Percentiles rank a stretch among this genome's conserved stretches.
These are phyloP conservation scores for Astrothelium subdiscretum DNA, from an alignment of 495 filamentous ascomycete genomes.

Conservation along the genomic window DNA sequence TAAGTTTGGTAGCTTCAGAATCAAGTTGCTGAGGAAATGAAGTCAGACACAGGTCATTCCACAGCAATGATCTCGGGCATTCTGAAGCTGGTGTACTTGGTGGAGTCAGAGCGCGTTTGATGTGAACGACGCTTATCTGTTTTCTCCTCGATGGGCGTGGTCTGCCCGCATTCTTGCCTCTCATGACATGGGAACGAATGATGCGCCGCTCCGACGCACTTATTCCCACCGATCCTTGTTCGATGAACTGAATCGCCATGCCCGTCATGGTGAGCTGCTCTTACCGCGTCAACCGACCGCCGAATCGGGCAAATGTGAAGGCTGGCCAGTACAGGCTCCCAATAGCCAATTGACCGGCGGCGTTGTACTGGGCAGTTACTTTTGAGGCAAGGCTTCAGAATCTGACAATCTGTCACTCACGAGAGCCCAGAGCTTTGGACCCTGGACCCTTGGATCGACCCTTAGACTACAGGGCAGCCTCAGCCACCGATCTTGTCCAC, in stretches of 20 bases:
- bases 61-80: neutral
- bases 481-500: neutral
- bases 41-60: slow-evolving; percentile 1
- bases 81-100: neutral
- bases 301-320: neutral
- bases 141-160: neutral
- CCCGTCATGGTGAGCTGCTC: neutral
- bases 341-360: too few species aligned
- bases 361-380: too few species aligned
- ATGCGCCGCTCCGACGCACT: neutral
- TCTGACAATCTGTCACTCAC: too few species aligned
- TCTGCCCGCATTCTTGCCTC: neutral
- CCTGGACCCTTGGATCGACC: too few species aligned
- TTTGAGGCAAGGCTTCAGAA: neutral
- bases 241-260: neutral
- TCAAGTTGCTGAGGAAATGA: neutral
- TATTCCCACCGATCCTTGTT: neutral
- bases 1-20: neutral
- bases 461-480: too few species aligned
- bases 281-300: neutral
- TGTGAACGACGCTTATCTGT: neutral
- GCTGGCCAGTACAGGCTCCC: neutral
- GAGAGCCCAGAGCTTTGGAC: too few species aligned
- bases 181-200: neutral
- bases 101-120: neutral